phyloP scores from a whole-genome alignment of 805 yeast genomes.

The Candida takata region DNA sequence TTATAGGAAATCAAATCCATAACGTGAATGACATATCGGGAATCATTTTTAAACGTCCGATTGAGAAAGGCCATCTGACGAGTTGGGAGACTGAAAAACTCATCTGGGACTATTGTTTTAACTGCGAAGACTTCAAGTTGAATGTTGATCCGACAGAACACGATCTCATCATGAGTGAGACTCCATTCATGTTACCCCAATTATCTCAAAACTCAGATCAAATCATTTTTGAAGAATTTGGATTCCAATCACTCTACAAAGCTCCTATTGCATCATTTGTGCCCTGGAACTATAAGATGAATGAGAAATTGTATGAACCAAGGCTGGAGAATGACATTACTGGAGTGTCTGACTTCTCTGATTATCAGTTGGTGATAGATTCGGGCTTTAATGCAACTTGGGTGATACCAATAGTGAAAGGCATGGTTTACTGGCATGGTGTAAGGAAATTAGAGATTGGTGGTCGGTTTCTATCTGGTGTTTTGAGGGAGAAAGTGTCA shows the following conservation, averaged over 20 bases:
- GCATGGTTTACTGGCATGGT: slow-evolving; percentile 69
- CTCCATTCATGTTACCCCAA: slow-evolving; percentile 76
- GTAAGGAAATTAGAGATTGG: slow-evolving; percentile 77
- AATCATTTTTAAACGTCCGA: slow-evolving; percentile 69
- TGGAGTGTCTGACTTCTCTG: slow-evolving; percentile 29
- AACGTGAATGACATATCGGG: slow-evolving; percentile 69
- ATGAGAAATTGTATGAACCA: slow-evolving; percentile 25
- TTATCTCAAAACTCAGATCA: slow-evolving; percentile 83
- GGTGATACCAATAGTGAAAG: slow-evolving; percentile 77
- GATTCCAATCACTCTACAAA: slow-evolving; percentile 63
- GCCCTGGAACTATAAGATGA: slow-evolving; percentile 46
- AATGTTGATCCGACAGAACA: slow-evolving; percentile 41
- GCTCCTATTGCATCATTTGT: slow-evolving; percentile 53
- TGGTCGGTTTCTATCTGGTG: slow-evolving; percentile 78
- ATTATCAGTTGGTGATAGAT: slow-evolving; percentile 77
- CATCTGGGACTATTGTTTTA: slow-evolving; percentile 72
- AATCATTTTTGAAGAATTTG: slow-evolving; percentile 90
- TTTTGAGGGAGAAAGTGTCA: slow-evolving; percentile 75
- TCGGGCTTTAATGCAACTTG: slow-evolving; percentile 85
- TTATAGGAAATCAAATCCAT: slow-evolving; percentile 64
- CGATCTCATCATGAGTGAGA: slow-evolving; percentile 67
- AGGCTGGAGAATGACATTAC: slow-evolving; percentile 14
- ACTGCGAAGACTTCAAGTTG: slow-evolving; percentile 30
- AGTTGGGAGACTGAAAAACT: slow-evolving; percentile 89
- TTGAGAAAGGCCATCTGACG: slow-evolving; percentile 79